Base-by-base conservation (phyloP, 179 eudicot genomes). In the Gypsophila paniculata region DNA sequence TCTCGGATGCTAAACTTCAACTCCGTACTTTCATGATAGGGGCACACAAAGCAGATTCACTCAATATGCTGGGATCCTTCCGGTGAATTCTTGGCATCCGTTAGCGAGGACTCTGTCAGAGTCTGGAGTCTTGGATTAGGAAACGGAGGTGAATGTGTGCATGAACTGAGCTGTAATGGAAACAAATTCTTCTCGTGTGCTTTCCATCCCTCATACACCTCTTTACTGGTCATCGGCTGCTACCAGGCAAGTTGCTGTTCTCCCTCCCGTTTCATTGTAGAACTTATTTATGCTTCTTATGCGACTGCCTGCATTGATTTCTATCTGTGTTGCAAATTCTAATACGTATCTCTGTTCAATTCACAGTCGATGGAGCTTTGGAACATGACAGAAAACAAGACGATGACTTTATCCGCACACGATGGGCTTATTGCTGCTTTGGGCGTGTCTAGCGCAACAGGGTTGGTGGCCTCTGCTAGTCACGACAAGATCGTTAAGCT, bases 31-130 rank as follows among this genome's bases (percentile, higher is more conserved):
- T 67, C 15, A 67, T 3, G 78, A 60, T 60, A 93, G 98, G 98
- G 96, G 51, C 96, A 90, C 77, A 83, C 88, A 4, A 87, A 85
- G 72, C 86, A 88, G 4, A 81, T 93, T 66, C 87, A 85, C 75
- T 89, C 96, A 5, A 78, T 93, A 58, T 89, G 93, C 83, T 93
- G 98, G 98, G 87, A 89, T 76, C 88, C 96, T 18, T 72, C 87
- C 18, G 95, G 96, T 1, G 96, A 92, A 74, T 84, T 74, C 55
- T 68, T 92, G 77, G 98, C 95, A 21, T 87, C 96, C 18, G 98
- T 89, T 51, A 88, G 98, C 57, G 98, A 90, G 79, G 96, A 92
- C 76, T 85, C 91, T 19, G 98, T 90, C 51, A 80, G 92, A 76
- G 90, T 92, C 3, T 92, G 96, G 98, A 75, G 86, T 57, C 71